phyloP scores from a whole-genome alignment of 805 yeast species.

The Metschnikowia lunata region DNA sequence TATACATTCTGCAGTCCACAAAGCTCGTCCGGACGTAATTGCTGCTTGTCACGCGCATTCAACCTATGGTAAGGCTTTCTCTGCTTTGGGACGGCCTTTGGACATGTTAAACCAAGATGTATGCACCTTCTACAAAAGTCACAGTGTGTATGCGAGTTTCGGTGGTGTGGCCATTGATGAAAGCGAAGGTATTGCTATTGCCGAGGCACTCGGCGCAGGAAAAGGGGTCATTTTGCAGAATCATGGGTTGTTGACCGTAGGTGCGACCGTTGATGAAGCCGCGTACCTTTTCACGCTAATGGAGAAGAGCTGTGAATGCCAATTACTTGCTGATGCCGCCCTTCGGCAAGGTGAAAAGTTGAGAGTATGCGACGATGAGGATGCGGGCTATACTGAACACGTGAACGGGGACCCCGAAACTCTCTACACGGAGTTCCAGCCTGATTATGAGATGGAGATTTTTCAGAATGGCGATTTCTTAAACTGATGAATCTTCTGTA shows the following conservation, averaged over 20 bases:
- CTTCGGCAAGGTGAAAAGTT: conserved; percentile 35
- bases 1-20: conserved; percentile 64
- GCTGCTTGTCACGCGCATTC: conserved; percentile 76
- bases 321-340: conserved; percentile 57
- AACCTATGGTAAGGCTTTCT: conserved; percentile 58
- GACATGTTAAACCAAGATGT: conserved; percentile 82
- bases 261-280: conserved; percentile 69
- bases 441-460: conserved; percentile 49
- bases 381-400: conserved; percentile 61
- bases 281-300: conserved; percentile 59
- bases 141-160: conserved; percentile 61
- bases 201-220: conserved; percentile 56
- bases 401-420: conserved; percentile 63
- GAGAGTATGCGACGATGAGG: conserved; percentile 52
- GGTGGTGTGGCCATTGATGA: conserved; percentile 76
- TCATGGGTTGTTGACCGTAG: conserved; percentile 72
- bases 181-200: conserved; percentile 60
- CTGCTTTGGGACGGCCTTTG: conserved; percentile 59
- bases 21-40: conserved; percentile 63
- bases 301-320: conserved; percentile 66
- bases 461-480: conserved; percentile 22
- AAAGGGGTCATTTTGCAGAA: conserved; percentile 60
- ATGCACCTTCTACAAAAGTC: conserved; percentile 61
- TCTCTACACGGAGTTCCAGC: conserved; percentile 68
- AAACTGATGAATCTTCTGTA: conserved; percentile 8